Conservation (phyloP, 2,329 filamentous ascomycete species). For the Penicillium capsulatum region DNA sequence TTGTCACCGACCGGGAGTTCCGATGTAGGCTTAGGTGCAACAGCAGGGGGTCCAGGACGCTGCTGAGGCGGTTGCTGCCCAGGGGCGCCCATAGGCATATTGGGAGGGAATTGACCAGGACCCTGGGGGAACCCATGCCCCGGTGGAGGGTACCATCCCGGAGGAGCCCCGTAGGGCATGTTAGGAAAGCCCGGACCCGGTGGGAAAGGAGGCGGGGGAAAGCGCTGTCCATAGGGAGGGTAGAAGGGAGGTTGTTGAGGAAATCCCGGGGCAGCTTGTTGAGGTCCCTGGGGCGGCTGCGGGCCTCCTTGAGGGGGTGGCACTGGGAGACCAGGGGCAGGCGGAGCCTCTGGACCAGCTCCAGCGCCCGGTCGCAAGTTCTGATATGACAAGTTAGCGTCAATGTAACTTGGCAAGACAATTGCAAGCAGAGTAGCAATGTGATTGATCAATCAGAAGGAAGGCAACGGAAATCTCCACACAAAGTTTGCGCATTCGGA, state of each 20-base stretch:
- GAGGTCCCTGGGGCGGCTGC: slow-evolving; percentile 42
- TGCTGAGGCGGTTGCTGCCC: slow-evolving; percentile 42
- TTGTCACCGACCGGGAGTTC: slow-evolving; percentile 43
- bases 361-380: slow-evolving; percentile 39
- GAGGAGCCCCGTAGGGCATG: slow-evolving; percentile 72
- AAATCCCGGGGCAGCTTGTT: slow-evolving; percentile 37
- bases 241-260: slow-evolving; percentile 44
- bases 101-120: slow-evolving; percentile 62
- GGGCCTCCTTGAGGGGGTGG: slow-evolving; percentile 31
- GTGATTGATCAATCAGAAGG: slow-evolving; percentile 72
- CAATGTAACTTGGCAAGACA: slow-evolving; percentile 1
- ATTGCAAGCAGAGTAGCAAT: slow-evolving; percentile 3
- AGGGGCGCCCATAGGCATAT: slow-evolving; percentile 55
- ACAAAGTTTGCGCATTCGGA: slow-evolving; percentile 90
- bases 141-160: slow-evolving; percentile 71
- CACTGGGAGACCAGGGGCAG: slow-evolving; percentile 33
- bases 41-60: slow-evolving; percentile 30
- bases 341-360: slow-evolving; percentile 10
- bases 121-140: slow-evolving; percentile 69
- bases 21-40: slow-evolving; percentile 37
- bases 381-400: slow-evolving; percentile 16
- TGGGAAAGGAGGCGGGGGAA: slow-evolving; percentile 49
- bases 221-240: slow-evolving; percentile 45
- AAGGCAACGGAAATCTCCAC: slow-evolving; percentile 99
- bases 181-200: slow-evolving; percentile 61